A percentile compares a stretch with the other conserved stretches of the same genome.
These are phyloP conservation scores for Vitis amurensis DNA, from an alignment of 164 flowering plant species.

Conservation along the genomic window DNA sequence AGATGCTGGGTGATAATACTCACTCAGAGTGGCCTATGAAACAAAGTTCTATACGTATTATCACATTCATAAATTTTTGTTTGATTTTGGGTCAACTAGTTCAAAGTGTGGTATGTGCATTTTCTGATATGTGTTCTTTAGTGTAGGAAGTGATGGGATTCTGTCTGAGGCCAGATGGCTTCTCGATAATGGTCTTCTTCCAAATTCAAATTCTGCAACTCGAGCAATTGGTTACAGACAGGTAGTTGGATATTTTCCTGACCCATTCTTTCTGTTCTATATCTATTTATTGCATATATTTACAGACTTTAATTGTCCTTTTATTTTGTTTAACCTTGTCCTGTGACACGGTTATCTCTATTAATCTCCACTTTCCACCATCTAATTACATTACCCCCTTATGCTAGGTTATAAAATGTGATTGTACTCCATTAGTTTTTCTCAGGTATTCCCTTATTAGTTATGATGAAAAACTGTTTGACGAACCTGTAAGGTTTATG, in stretches of 20 bases:
- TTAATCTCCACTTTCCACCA: too few species aligned
- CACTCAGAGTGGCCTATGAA: too few species aligned
- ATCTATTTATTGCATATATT: not conserved
- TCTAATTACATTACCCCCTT: not conserved
- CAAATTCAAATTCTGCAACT: slow-evolving; percentile 89
- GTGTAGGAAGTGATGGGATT: slow-evolving; percentile 67
- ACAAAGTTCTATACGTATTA: too few species aligned
- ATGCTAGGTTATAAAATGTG: not conserved
- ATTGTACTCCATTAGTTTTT: not conserved
- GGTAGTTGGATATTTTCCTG: slow-evolving; percentile 31
- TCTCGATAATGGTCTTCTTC: slow-evolving; percentile 85
- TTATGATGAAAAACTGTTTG: not conserved
- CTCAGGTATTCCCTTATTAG: not conserved
- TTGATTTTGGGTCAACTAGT: not conserved
- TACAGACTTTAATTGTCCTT: not conserved
- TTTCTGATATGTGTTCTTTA: slow-evolving; percentile 2
- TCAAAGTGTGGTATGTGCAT: not conserved
- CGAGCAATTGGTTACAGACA: slow-evolving; percentile 96
- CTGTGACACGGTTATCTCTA: not conserved
- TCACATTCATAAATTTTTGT: not conserved
- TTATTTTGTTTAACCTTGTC: not conserved
- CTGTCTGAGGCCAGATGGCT: slow-evolving; percentile 78
- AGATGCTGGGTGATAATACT: too few species aligned
- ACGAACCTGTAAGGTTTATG: too few species aligned
- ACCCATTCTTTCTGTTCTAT: not conserved